Evolutionary conservation across 2,329 filamentous ascomycete genomes (phyloP).

Genomic region (Fusarium foetens): DNA sequence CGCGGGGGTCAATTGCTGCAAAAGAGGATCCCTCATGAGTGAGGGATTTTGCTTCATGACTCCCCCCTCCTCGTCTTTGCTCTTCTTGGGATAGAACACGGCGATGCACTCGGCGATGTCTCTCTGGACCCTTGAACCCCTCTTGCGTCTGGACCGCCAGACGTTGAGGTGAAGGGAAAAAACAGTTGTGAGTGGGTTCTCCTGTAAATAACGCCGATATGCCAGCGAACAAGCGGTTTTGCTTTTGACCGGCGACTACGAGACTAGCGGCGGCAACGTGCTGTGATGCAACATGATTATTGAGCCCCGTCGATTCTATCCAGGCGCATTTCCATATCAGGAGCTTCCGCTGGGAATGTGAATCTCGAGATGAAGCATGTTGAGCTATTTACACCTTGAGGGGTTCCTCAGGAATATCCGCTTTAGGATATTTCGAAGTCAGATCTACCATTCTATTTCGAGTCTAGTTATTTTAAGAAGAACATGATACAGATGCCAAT

Average conservation of each 20-base stretch:
- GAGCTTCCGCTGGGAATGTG: slow-evolving; percentile 21
- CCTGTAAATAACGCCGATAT: slow-evolving; percentile 37
- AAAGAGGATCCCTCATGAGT: slow-evolving; percentile 27
- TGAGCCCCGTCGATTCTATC: slow-evolving; percentile 18
- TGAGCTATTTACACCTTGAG: slow-evolving; percentile 27
- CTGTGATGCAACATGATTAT: slow-evolving; percentile 18
- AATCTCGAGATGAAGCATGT: slow-evolving; percentile 1
- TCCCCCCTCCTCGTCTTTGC: slow-evolving; percentile 18
- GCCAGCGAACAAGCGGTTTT: slow-evolving; percentile 30
- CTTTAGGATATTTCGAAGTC: background rate
- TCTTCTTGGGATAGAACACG: slow-evolving; percentile 41
- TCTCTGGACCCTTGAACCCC: slow-evolving; percentile 35
- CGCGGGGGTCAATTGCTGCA: slow-evolving; percentile 24
- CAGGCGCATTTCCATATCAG: slow-evolving; percentile 20
- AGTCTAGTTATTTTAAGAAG: slow-evolving; percentile 17
- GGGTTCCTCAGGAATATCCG: background rate
- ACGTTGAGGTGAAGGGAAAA: slow-evolving; percentile 12
- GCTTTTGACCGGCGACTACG: slow-evolving; percentile 29
- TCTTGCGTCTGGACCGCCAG: slow-evolving; percentile 26
- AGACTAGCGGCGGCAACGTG: slow-evolving; percentile 36
- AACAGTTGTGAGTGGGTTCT: slow-evolving; percentile 28
- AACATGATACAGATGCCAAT: slow-evolving; percentile 21
- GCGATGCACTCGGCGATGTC: slow-evolving; percentile 33
- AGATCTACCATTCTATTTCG: slow-evolving; percentile 22
- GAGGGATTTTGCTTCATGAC: slow-evolving; percentile 41